A percentile compares a stretch with the other conserved stretches of the same genome.
Conservation (phyloP, 768 basidiomycete species). For the Coprinellus aureogranulatus region DNA sequence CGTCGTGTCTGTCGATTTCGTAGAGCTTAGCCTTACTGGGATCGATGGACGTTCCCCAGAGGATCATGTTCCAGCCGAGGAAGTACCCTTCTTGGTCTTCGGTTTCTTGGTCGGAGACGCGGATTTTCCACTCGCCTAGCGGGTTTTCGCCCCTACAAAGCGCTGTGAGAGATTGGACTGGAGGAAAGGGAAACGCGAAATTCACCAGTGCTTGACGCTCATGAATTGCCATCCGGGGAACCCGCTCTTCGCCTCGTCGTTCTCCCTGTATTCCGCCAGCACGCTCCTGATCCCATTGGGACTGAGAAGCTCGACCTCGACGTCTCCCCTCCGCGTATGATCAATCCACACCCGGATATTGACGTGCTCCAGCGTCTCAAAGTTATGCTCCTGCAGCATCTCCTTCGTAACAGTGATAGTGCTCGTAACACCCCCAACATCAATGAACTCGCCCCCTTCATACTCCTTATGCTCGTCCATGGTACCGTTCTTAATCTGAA, state of each 20-base stretch:
- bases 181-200: slow-evolving; percentile 4
- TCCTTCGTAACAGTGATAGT: slow-evolving; percentile 62
- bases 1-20: slow-evolving; percentile 52
- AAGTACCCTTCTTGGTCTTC: slow-evolving; percentile 57
- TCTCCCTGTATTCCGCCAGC: slow-evolving; percentile 65
- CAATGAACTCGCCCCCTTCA: slow-evolving; percentile 65
- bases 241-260: slow-evolving; percentile 65
- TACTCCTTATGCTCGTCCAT: slow-evolving; percentile 54
- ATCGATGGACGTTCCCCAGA: slow-evolving; percentile 88
- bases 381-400: slow-evolving; percentile 67
- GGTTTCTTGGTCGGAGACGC: slow-evolving; percentile 73
- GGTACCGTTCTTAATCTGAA: slow-evolving; percentile 60
- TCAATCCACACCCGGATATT: slow-evolving; percentile 90
- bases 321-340: slow-evolving; percentile 82
- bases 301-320: slow-evolving; percentile 83
- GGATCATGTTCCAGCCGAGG: slow-evolving; percentile 85
- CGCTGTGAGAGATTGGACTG: slow-evolving; percentile 13
- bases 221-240: slow-evolving; percentile 95
- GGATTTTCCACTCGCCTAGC: slow-evolving; percentile 87
- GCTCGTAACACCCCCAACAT: slow-evolving; percentile 57
- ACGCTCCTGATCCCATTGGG: slow-evolving; percentile 84
- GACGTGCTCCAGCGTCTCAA: slow-evolving; percentile 88
- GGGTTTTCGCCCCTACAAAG: slow-evolving; percentile 83
- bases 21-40: slow-evolving; percentile 61
- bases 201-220: slow-evolving; percentile 94